Conservation (phyloP, 192 early-diverging fungal genomes). For the Funneliformis mosseae region DNA sequence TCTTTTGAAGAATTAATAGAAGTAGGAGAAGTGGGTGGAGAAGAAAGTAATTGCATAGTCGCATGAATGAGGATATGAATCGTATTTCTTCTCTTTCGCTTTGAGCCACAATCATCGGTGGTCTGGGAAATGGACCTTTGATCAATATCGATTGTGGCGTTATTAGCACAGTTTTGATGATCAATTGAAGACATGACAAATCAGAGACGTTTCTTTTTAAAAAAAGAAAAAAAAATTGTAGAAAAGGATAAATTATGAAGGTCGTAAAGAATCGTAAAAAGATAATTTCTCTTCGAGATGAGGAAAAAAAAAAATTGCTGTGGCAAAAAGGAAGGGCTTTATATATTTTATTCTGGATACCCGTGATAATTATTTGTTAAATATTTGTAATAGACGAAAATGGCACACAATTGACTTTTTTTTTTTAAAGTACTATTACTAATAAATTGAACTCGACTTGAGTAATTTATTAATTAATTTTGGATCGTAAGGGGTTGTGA, state of each 20-base stretch:
- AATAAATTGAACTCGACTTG: too few relatives aligned
- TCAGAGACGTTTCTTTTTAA: too few relatives aligned
- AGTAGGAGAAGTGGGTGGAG: constrained; percentile 13
- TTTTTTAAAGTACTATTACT: not conserved
- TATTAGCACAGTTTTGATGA: not conserved
- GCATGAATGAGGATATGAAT: constrained; percentile 1
- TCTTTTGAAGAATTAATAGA: not conserved
- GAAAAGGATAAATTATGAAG: not conserved
- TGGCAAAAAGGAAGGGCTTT: not conserved
- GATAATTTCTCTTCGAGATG: too few relatives aligned
- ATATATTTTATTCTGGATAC: not conserved
- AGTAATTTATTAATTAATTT: constrained; percentile 2
- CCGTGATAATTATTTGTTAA: not conserved
- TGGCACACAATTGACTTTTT: not conserved
- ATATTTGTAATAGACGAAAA: constrained; percentile 5
- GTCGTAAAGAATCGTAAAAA: not conserved
- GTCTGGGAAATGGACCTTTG: not conserved
- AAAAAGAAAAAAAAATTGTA: too few relatives aligned
- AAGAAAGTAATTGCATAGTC: constrained; percentile 20
- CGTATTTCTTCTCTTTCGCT: not conserved
- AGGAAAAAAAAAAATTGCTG: not conserved
- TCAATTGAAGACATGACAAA: not conserved
- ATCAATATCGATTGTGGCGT: too few relatives aligned
- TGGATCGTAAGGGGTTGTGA: not conserved
- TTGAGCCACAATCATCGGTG: not conserved